phyloP scores from a whole-genome alignment of 345 rosid species.

The Kernera saxatilis region DNA sequence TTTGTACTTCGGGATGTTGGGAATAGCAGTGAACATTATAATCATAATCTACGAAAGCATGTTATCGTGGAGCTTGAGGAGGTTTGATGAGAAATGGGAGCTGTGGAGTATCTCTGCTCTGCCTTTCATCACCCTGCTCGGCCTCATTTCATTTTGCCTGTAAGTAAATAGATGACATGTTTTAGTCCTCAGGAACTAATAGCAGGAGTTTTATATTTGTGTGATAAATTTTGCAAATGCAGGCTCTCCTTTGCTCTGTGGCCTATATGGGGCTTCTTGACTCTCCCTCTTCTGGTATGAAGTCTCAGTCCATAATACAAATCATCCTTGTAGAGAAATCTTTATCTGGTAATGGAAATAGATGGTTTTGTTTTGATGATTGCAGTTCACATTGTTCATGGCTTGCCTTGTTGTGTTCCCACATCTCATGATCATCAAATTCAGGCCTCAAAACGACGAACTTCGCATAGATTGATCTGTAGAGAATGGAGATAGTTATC shows the following conservation, averaged over 20 bases:
- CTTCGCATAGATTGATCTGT: conserved; percentile 64
- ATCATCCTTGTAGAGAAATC: background rate
- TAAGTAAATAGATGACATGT: conserved; percentile 37
- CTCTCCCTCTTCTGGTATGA: conserved; percentile 91
- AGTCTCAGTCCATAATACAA: background rate
- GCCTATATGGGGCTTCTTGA: conserved; percentile 96
- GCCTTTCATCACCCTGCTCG: conserved; percentile 80
- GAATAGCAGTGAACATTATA: conserved; percentile 53
- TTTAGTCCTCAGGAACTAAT: background rate
- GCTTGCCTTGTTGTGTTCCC: conserved; percentile 83
- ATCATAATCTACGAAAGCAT: conserved; percentile 74
- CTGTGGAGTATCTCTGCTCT: conserved; percentile 62
- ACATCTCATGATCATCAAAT: conserved; percentile 57
- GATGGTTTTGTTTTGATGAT: background rate
- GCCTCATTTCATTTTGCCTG: conserved; percentile 81
- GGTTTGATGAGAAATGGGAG: conserved; percentile 95
- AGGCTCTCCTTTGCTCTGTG: conserved; percentile 80
- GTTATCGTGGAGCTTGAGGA: conserved; percentile 72
- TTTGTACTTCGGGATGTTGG: conserved; percentile 67
- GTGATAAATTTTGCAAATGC: conserved; percentile 16
- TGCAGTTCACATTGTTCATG: conserved; percentile 97
- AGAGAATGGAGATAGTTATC: conserved; percentile 19
- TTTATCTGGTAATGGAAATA: background rate
- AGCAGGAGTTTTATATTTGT: background rate
- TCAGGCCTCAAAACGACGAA: conserved; percentile 58